Conservation (phyloP, 495 filamentous ascomycete genomes). For the Neurospora sp. region DNA sequence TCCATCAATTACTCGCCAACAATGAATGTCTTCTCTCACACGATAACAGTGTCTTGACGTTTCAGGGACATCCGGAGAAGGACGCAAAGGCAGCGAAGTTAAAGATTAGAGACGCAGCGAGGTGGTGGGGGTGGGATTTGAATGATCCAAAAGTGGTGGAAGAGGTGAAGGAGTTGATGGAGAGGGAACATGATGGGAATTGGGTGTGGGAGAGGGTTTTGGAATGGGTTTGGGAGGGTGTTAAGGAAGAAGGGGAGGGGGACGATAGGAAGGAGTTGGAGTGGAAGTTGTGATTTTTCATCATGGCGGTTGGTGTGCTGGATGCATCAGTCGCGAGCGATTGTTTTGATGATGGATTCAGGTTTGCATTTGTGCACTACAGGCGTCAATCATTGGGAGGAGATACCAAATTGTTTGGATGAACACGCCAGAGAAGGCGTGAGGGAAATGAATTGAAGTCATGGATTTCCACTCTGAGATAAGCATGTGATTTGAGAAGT, state of each 20-base stretch:
- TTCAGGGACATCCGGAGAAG: conserved; percentile 43
- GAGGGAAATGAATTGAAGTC: not conserved
- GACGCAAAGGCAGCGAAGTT: conserved; percentile 30
- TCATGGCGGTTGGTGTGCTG: not conserved
- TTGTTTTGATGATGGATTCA: not conserved
- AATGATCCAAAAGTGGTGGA: conserved; percentile 10
- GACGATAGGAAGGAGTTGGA: not conserved
- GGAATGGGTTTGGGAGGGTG: conserved; percentile 27
- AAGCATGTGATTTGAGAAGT: not conserved
- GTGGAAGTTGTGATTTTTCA: not conserved
- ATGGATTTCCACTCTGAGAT: too few species aligned
- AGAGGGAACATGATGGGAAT: conserved; percentile 29
- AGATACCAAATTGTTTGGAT: not conserved
- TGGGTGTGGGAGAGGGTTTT: conserved; percentile 34
- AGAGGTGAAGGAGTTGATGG: conserved; percentile 9
- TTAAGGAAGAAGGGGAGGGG: not conserved
- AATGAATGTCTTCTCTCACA: conserved; percentile 32
- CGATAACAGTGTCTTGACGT: conserved; percentile 32
- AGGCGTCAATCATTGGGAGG: not conserved
- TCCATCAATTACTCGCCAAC: conserved; percentile 24
- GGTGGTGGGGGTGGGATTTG: conserved; percentile 31
- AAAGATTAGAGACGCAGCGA: conserved; percentile 24
- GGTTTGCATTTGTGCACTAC: not conserved
- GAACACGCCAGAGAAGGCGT: not conserved
- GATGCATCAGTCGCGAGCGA: not conserved